These are phyloP conservation scores for Fomitiporia mediterranea DNA, from an alignment of 1,284 basidiomycete species.

Conservation along the genomic window DNA sequence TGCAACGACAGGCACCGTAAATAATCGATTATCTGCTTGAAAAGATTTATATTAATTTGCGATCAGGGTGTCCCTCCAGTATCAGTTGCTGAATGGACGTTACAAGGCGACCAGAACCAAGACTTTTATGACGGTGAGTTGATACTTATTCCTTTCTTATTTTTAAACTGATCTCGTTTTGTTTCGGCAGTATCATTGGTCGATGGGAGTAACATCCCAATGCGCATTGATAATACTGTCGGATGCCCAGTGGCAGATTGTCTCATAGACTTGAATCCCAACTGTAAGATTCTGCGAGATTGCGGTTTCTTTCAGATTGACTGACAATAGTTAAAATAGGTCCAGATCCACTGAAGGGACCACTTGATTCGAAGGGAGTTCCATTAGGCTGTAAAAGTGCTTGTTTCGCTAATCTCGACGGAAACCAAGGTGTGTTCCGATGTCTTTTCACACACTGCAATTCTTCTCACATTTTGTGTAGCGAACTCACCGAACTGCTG, in stretches of 20 bases:
- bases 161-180: too few species aligned
- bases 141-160: constrained; percentile 34
- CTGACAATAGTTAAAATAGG: constrained; percentile 32
- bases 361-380: constrained; percentile 40
- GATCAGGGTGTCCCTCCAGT: constrained; percentile 53
- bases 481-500: constrained; percentile 47
- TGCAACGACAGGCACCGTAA: constrained; percentile 45
- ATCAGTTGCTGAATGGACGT: constrained; percentile 53
- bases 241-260: constrained; percentile 51
- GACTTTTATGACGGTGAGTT: constrained; percentile 48
- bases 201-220: constrained; percentile 57
- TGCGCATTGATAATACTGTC: constrained; percentile 46
- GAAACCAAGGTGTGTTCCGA: constrained; percentile 41
- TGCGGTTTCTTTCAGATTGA: background rate
- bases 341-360: background rate
- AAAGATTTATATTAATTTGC: constrained; percentile 2
- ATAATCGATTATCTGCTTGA: constrained; percentile 32
- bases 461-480: constrained; percentile 8
- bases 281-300: constrained; percentile 30
- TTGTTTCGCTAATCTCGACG: constrained; percentile 49
- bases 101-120: constrained; percentile 33
- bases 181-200: constrained; percentile 50
- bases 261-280: constrained; percentile 48
- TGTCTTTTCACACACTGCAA: background rate
- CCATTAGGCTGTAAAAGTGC: constrained; percentile 55